Conservation (phyloP, 176 grass and related monocot species). For the Aegilops speltoides region DNA sequence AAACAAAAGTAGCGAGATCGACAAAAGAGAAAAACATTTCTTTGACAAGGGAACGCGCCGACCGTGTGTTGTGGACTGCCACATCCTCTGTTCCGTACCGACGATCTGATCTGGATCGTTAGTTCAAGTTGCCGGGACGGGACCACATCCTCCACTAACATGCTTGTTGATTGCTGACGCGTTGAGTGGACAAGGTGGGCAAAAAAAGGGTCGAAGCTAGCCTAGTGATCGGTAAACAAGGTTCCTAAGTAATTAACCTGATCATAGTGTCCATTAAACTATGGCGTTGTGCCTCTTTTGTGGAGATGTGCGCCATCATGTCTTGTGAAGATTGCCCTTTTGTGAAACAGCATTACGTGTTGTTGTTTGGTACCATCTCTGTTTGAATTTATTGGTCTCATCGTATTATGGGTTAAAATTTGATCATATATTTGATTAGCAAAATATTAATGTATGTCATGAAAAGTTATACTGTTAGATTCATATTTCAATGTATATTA, state of each 20-base stretch:
- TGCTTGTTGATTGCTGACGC: not conserved
- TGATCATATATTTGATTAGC: too few species aligned
- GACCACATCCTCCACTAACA: not conserved
- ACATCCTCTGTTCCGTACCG: slow-evolving; percentile 21
- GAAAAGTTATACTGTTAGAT: too few species aligned
- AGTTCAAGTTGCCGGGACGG: slow-evolving; percentile 14
- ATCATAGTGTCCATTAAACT: not conserved
- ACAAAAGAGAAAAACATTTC: not conserved
- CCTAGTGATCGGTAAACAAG: not conserved
- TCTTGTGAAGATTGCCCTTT: too few species aligned
- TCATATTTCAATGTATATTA: too few species aligned
- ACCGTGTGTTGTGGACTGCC: slow-evolving; percentile 23
- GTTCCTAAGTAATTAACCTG: not conserved
- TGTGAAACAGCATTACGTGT: not conserved
- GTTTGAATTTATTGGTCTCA: too few species aligned
- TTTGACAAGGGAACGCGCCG: slow-evolving; percentile 18
- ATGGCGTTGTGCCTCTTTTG: not conserved
- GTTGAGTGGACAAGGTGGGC: not conserved
- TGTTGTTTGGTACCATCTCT: not conserved
- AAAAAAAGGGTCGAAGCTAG: not conserved
- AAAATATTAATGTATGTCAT: too few species aligned
- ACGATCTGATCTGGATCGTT: slow-evolving; percentile 25
- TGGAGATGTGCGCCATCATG: not conserved
- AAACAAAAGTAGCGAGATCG: not conserved
- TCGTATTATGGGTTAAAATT: too few species aligned